Conservation (phyloP, 202 grass and related monocot species). For the Setaria italica region DNA sequence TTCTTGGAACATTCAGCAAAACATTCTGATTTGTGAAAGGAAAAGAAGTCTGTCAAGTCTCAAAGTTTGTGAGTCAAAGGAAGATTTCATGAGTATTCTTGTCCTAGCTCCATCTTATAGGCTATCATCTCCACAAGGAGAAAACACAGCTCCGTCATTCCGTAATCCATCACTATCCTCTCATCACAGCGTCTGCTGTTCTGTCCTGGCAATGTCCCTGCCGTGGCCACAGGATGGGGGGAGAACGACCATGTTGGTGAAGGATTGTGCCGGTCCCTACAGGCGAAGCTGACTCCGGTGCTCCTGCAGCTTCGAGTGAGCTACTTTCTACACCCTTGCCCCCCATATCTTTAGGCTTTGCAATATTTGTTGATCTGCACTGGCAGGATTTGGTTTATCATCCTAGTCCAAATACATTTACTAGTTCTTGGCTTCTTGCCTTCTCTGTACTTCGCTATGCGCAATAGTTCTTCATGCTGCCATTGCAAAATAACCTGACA, state of each 20-base stretch:
- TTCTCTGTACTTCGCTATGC: too few relatives aligned
- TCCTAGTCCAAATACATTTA: too few relatives aligned
- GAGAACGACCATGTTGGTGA: background rate
- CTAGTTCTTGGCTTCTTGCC: too few relatives aligned
- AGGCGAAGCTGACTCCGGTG: background rate
- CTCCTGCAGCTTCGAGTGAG: slow-evolving; percentile 7
- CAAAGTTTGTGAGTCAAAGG: background rate
- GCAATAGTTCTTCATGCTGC: too few relatives aligned
- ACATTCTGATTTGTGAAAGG: background rate
- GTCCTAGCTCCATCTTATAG: background rate
- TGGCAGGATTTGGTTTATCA: background rate
- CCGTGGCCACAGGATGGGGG: background rate
- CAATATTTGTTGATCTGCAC: background rate
- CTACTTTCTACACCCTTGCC: background rate
- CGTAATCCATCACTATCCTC: too few relatives aligned
- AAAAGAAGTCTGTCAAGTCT: too few relatives aligned
- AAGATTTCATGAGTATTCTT: background rate
- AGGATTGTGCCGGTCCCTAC: background rate
- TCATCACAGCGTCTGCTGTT: background rate
- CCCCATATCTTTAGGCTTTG: background rate
- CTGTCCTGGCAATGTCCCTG: background rate
- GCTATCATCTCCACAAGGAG: background rate
- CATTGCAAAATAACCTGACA: too few relatives aligned
- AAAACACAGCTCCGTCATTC: background rate
- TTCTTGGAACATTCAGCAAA: slow-evolving; percentile 11